Conservation (phyloP, 1,284 basidiomycete species). For the Peniophora sp. region DNA sequence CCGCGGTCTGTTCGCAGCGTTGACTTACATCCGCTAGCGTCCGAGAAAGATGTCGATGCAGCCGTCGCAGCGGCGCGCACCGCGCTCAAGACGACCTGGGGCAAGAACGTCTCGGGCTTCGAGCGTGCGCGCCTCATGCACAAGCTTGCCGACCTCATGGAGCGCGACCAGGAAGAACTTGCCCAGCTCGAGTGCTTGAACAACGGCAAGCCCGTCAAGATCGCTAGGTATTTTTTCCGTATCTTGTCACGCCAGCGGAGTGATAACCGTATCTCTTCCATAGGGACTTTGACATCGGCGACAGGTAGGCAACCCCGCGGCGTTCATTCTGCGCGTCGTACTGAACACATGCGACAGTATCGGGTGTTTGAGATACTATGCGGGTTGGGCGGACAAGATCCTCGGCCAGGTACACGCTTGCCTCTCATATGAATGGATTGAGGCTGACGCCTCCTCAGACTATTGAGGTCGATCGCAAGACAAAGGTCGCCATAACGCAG, state of each 20-base stretch:
- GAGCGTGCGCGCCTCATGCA: slow-evolving; percentile 76
- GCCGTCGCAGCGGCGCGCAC: slow-evolving; percentile 81
- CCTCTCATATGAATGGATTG: background rate
- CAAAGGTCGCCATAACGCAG: slow-evolving; percentile 79
- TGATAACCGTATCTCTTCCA: slow-evolving; percentile 4
- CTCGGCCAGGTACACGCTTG: slow-evolving; percentile 33
- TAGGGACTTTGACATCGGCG: slow-evolving; percentile 81
- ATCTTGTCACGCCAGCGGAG: background rate
- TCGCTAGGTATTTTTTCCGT: slow-evolving; percentile 47
- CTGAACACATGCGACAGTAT: slow-evolving; percentile 32
- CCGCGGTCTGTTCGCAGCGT: background rate
- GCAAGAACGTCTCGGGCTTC: slow-evolving; percentile 76
- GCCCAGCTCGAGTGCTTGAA: slow-evolving; percentile 77
- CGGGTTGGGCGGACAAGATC: slow-evolving; percentile 58
- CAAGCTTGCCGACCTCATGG: slow-evolving; percentile 89
- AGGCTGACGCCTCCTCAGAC: slow-evolving; percentile 31
- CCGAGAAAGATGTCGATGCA: slow-evolving; percentile 69
- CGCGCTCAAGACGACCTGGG: slow-evolving; percentile 87
- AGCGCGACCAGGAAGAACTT: slow-evolving; percentile 71
- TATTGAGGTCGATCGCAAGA: slow-evolving; percentile 75
- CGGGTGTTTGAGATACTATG: slow-evolving; percentile 77
- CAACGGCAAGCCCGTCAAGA: slow-evolving; percentile 78
- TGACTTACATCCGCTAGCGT: slow-evolving; percentile 35
- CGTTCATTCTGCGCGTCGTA: too few relatives aligned
- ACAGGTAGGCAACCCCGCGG: slow-evolving; percentile 20